Base-by-base conservation (phyloP, 345 rosid genomes). In the Populus nigra region DNA sequence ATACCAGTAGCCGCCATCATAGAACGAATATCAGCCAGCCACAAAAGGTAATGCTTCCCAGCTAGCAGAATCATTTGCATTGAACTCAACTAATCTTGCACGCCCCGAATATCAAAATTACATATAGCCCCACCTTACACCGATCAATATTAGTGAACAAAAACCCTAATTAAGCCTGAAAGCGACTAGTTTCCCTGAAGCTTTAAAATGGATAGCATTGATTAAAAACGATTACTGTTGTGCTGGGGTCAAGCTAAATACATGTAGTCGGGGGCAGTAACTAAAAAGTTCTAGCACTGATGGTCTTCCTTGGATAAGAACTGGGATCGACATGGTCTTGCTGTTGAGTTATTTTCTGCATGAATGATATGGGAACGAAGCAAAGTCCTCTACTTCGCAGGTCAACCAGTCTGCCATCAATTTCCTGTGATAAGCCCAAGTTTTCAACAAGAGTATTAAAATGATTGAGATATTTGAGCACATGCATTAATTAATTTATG, bases 361-460 rank as follows among this genome's bases (percentile, higher is more conserved):
- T 53, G 2, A 77, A 61, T 71, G 90, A 82, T 33, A 80, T 47
- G 6, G 94, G 90, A 78, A 88, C 85, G 83, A 91, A 84, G 79
- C 94, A 91, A 29, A 91, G 82, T 7, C 91, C 94, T 83, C 85
- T 78, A 77, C 85, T 84, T 77, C 83, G 76, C 23, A 89, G 80
- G 76, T 84, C 88, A 43, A 33, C 17, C 59, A 73, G 29, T 53
- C 78, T 55, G 35, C 25, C 83, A 73, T 76, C 79, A 7, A 17
- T 62, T 69, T 81, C 87, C 90, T 86, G 86, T 29, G 61, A 5
- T 57, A 18, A 70, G 8, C 55, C 29, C 20, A 63, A 62, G 12
- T 12, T 65, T 20, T 8, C 10, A 36, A 63, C 18, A 55, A 12
- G 18, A 43, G 49, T 43, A 65, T 65, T 16, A 45, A 1, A 7